These are phyloP conservation scores for Harringtonia lauricola DNA, from an alignment of 2,329 filamentous ascomycete species.

Conservation along the genomic window DNA sequence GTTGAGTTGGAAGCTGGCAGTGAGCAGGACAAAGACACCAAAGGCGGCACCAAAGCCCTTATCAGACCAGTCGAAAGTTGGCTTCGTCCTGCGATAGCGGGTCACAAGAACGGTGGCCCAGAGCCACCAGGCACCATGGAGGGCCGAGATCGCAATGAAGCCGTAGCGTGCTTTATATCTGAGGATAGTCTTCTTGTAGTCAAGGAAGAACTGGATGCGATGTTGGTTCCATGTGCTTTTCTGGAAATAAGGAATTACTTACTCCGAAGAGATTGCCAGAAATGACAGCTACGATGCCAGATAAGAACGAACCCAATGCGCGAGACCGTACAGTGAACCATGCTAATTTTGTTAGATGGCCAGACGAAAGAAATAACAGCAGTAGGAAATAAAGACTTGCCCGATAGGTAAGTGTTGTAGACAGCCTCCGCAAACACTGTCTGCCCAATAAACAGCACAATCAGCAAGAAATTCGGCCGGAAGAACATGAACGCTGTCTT, in stretches of 20 bases:
- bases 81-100: constrained; percentile 42
- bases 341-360: constrained; percentile 18
- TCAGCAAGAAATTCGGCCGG: constrained; percentile 48
- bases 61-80: constrained; percentile 55
- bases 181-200: constrained; percentile 42
- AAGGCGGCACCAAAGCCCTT: constrained; percentile 56
- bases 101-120: constrained; percentile 59
- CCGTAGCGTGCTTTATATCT: constrained; percentile 40
- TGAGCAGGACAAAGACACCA: constrained; percentile 55
- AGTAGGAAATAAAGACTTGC: constrained; percentile 17
- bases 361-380: too few relatives aligned
- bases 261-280: constrained; percentile 55
- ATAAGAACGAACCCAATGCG: constrained; percentile 60
- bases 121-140: constrained; percentile 62
- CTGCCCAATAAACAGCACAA: constrained; percentile 58
- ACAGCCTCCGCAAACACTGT: constrained; percentile 62
- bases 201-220: constrained; percentile 37
- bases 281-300: constrained; percentile 54
- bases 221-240: too few relatives aligned
- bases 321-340: constrained; percentile 63
- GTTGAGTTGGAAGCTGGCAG: constrained; percentile 59
- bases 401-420: constrained; percentile 55
- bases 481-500: constrained; percentile 48
- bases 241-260: constrained; percentile 16
- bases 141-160: constrained; percentile 39